These are phyloP conservation scores for Pueraria montana DNA, from an alignment of 306 rosid genomes.

Conservation along the genomic window DNA sequence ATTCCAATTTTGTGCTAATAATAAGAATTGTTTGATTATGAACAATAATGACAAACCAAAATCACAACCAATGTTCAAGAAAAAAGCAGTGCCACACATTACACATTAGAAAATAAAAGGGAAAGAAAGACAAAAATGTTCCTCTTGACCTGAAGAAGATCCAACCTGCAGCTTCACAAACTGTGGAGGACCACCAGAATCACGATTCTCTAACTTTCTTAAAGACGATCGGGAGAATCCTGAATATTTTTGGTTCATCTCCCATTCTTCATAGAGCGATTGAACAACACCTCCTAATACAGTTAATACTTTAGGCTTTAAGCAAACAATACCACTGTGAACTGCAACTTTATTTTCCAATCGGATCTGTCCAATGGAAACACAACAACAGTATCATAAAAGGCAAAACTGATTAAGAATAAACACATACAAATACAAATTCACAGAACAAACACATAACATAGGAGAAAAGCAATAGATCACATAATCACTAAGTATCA, in stretches of 20 bases:
- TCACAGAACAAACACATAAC: constrained; percentile 9
- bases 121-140: background rate
- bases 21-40: constrained; percentile 24
- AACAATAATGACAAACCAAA: constrained; percentile 7
- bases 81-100: constrained; percentile 4
- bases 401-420: constrained; percentile 9
- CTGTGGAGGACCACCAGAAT: constrained; percentile 82
- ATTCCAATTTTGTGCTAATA: constrained; percentile 9
- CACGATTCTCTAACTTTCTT: constrained; percentile 67
- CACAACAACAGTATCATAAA: constrained; percentile 31
- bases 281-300: constrained; percentile 88
- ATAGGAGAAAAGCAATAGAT: constrained; percentile 21
- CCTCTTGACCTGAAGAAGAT: constrained; percentile 56
- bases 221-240: constrained; percentile 78
- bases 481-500: background rate
- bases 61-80: background rate
- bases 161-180: constrained; percentile 94
- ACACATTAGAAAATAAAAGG: constrained; percentile 17
- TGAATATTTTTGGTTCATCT: constrained; percentile 85
- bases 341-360: constrained; percentile 76
- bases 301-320: constrained; percentile 72
- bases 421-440: constrained; percentile 17
- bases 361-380: constrained; percentile 71
- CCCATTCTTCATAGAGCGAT: constrained; percentile 91
- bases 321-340: constrained; percentile 74